A percentile compares a stretch with the other conserved stretches of the same genome.
phyloP scores from a whole-genome alignment of 2,329 filamentous ascomycete species.

The Fusarium mundagurra region DNA sequence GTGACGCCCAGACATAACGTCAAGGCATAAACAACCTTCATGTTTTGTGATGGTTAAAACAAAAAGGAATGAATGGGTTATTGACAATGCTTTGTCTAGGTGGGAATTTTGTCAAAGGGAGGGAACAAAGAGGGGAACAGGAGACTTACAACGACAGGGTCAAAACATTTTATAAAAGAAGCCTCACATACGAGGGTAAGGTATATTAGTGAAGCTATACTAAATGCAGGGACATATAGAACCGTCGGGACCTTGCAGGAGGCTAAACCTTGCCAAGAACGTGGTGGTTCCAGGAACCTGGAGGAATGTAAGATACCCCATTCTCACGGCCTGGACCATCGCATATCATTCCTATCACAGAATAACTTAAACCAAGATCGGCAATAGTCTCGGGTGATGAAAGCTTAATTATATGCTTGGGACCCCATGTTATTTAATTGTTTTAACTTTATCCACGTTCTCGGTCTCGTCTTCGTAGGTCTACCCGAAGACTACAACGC shows the following conservation, averaged over 20 bases:
- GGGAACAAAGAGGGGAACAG: neutral
- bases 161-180: slow-evolving; percentile 12
- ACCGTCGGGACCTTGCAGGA: slow-evolving; percentile 6
- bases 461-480: neutral
- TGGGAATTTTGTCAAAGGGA: neutral
- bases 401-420: neutral
- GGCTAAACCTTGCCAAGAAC: neutral
- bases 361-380: neutral
- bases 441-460: neutral
- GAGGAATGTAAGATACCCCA: slow-evolving; percentile 8
- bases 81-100: neutral
- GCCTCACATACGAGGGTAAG: neutral
- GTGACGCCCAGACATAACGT: slow-evolving; percentile 1
- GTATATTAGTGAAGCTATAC: neutral
- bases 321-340: slow-evolving; percentile 4
- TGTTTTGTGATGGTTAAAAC: neutral
- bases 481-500: neutral
- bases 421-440: neutral
- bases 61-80: neutral
- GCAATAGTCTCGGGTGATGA: neutral
- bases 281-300: neutral
- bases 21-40: slow-evolving; percentile 10
- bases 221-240: slow-evolving; percentile 8
- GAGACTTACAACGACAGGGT: neutral
- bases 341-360: slow-evolving; percentile 8